These are phyloP conservation scores for Starmerella stigmatis DNA, from an alignment of 805 yeast genomes.

Conservation along the genomic window DNA sequence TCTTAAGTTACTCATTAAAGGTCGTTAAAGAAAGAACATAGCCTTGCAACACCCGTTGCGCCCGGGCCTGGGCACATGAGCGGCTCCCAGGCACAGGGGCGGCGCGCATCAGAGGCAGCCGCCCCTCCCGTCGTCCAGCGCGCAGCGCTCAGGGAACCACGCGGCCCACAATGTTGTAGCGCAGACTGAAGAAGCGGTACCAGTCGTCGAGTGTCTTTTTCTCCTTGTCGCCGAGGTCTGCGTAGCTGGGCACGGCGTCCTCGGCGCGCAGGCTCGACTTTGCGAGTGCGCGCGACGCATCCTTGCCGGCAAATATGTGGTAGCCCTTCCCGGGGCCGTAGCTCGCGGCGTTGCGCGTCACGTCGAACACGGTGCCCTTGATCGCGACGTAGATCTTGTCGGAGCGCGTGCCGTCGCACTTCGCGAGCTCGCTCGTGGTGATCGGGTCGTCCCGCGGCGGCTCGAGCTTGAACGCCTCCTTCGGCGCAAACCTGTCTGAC, in stretches of 20 bases:
- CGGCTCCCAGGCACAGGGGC: background rate
- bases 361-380: slow-evolving; percentile 71
- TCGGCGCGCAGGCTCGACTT: slow-evolving; percentile 49
- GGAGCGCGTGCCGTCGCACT: slow-evolving; percentile 37
- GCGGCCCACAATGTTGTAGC: slow-evolving; percentile 40
- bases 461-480: slow-evolving; percentile 41
- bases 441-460: slow-evolving; percentile 42
- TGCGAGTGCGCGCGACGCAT: slow-evolving; percentile 67
- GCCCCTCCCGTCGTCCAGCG: background rate
- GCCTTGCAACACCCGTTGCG: no score
- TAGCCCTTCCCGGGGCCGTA: slow-evolving; percentile 74
- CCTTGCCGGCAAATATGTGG: slow-evolving; percentile 62
- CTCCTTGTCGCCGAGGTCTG: slow-evolving; percentile 49
- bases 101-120: background rate
- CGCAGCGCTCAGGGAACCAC: no score
- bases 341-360: slow-evolving; percentile 49
- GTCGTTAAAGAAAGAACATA: slow-evolving; percentile 1
- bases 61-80: no score
- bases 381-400: slow-evolving; percentile 59
- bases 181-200: slow-evolving; percentile 51
- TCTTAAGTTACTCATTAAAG: background rate
- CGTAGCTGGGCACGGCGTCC: slow-evolving; percentile 36
- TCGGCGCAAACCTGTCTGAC: slow-evolving; percentile 41
- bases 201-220: slow-evolving; percentile 58
- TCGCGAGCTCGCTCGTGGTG: slow-evolving; percentile 36